These are phyloP conservation scores for Brettanomyces nanus DNA, from an alignment of 805 yeast genomes.

Conservation along the genomic window DNA sequence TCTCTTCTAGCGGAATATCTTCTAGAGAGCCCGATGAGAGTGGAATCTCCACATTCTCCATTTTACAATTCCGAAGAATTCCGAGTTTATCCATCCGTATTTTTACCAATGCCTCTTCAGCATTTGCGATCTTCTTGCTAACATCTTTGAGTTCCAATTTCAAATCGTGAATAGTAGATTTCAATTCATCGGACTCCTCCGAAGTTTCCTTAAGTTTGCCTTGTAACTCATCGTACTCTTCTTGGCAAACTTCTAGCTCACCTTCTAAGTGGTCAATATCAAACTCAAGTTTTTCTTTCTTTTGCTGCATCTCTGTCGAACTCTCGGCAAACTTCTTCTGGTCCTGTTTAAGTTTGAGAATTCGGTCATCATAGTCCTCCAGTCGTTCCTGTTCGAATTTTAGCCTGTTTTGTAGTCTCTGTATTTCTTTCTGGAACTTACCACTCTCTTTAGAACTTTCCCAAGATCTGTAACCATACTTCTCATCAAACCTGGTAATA, in stretches of 20 bases:
- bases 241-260: conserved; percentile 31
- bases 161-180: conserved; percentile 20
- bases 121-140: conserved; percentile 28
- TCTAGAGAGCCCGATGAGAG: conserved; percentile 52
- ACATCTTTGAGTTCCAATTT: conserved; percentile 25
- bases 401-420: conserved; percentile 51
- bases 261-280: conserved; percentile 32
- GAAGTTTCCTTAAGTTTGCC: conserved; percentile 10
- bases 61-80: conserved; percentile 62
- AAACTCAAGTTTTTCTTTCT: conserved; percentile 25
- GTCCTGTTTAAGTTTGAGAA: conserved; percentile 35
- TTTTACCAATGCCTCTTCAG: conserved; percentile 48
- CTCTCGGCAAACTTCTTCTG: conserved; percentile 28
- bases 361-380: conserved; percentile 40
- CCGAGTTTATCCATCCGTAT: conserved; percentile 48
- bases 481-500: conserved; percentile 62
- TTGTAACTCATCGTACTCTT: conserved; percentile 22
- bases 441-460: conserved; percentile 53
- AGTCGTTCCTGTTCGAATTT: conserved; percentile 58
- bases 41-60: conserved; percentile 62
- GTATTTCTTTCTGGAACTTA: conserved; percentile 51
- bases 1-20: conserved; percentile 49
- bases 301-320: conserved; percentile 24
- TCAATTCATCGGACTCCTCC: conserved; percentile 19
- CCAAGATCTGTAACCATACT: conserved; percentile 52